These are phyloP conservation scores for Trichoderma reesei DNA, from an alignment of 495 filamentous ascomycete species.

Conservation along the genomic window DNA sequence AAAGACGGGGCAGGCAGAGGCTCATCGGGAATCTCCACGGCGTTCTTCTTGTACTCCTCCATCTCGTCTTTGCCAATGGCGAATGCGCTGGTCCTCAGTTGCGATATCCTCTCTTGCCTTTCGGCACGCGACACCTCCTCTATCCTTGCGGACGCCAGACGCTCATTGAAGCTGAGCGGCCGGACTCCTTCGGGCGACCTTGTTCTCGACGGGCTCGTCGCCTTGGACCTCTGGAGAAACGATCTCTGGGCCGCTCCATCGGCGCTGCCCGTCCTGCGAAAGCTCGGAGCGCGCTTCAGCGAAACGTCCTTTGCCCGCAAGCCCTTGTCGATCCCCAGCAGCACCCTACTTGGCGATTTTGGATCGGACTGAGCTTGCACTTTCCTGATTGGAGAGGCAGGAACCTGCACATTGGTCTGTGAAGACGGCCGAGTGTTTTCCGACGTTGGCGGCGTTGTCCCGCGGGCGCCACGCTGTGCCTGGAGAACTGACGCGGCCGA, in stretches of 20 bases:
- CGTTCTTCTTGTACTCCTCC: conserved; percentile 52
- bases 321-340: conserved; percentile 86
- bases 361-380: conserved; percentile 33
- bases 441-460: conserved; percentile 12
- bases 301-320: conserved; percentile 75
- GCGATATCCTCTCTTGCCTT: conserved; percentile 42
- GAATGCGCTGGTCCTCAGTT: conserved; percentile 61
- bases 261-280: conserved; percentile 24
- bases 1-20: conserved; percentile 42
- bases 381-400: conserved; percentile 63
- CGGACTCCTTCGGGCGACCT: conserved; percentile 23
- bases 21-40: conserved; percentile 42
- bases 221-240: conserved; percentile 34
- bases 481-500: background rate
- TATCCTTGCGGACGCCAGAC: conserved; percentile 57
- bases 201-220: conserved; percentile 19
- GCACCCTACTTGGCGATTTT: conserved; percentile 67
- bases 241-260: conserved; percentile 19
- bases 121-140: conserved; percentile 49
- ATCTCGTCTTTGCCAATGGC: conserved; percentile 55
- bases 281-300: conserved; percentile 59
- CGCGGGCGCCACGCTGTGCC: background rate
- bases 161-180: conserved; percentile 74
- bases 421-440: conserved; percentile 23
- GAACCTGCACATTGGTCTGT: conserved; percentile 57